These are phyloP conservation scores for Xylaria acuta DNA, from an alignment of 495 filamentous ascomycete genomes.

Conservation along the genomic window DNA sequence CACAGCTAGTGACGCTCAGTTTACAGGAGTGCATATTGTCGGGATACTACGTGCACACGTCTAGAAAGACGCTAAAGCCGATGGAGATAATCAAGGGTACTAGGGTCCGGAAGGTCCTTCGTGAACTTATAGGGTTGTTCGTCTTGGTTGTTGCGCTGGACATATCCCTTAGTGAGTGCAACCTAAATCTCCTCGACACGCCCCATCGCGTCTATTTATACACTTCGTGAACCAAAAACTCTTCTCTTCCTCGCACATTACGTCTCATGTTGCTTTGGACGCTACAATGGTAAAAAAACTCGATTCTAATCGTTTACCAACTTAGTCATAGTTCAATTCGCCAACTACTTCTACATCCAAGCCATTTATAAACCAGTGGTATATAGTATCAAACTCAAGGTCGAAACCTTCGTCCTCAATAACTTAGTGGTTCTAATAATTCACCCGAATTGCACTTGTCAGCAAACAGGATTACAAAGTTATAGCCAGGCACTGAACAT, in stretches of 20 bases:
- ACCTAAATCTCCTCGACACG: background rate
- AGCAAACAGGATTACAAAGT: background rate
- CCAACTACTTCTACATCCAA: conserved; percentile 60
- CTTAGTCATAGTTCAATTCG: conserved; percentile 55
- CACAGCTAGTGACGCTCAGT: conserved; percentile 63
- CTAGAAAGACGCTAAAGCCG: conserved; percentile 56
- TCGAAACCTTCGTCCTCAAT: conserved; percentile 67
- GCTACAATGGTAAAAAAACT: conserved; percentile 9
- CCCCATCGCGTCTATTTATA: background rate
- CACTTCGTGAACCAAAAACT: background rate
- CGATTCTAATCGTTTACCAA: conserved; percentile 29
- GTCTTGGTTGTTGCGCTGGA: conserved; percentile 51
- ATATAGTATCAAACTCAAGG: conserved; percentile 70
- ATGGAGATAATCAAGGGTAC: conserved; percentile 31
- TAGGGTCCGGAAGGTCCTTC: conserved; percentile 17
- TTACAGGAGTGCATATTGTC: conserved; percentile 65
- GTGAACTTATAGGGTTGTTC: conserved; percentile 59
- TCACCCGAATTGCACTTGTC: background rate
- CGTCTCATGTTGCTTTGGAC: background rate
- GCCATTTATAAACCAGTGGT: conserved; percentile 62
- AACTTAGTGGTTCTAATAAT: conserved; percentile 28
- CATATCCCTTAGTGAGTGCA: conserved; percentile 41
- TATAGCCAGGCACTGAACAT: background rate
- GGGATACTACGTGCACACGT: conserved; percentile 60
- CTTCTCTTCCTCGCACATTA: background rate